Conservation (phyloP, 768 basidiomycete genomes). For the Candolleomyces aberdarensis region DNA sequence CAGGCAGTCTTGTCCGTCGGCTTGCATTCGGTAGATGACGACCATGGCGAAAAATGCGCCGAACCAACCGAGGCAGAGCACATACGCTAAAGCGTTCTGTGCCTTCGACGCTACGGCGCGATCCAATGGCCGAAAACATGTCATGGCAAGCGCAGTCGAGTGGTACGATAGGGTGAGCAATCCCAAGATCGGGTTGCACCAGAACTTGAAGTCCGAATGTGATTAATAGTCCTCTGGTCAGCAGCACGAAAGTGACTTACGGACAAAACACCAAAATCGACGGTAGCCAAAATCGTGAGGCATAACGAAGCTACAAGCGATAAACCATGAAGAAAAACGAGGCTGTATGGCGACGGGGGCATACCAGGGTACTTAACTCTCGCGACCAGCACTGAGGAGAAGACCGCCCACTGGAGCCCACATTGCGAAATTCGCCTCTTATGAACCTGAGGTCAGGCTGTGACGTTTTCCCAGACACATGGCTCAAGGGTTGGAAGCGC, state of each 20-base stretch:
- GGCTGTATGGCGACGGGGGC: slow-evolving; percentile 16
- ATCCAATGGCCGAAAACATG: slow-evolving; percentile 14
- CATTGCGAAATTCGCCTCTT: background rate
- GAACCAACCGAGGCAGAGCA: slow-evolving; percentile 24
- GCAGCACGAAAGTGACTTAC: slow-evolving; percentile 9
- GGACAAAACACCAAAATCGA: slow-evolving; percentile 22
- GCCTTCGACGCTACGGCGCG: slow-evolving; percentile 12
- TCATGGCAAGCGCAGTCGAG: slow-evolving; percentile 16
- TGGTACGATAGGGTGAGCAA: slow-evolving; percentile 21
- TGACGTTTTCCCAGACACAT: too few relatives aligned
- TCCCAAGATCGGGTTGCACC: slow-evolving; percentile 23
- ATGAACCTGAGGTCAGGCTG: background rate
- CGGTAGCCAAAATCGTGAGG: slow-evolving; percentile 16
- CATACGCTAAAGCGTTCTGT: slow-evolving; percentile 18
- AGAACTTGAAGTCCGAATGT: slow-evolving; percentile 11
- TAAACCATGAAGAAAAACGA: slow-evolving; percentile 20
- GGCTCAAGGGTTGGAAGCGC: too few relatives aligned
- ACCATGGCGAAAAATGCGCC: slow-evolving; percentile 25
- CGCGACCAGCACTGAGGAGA: slow-evolving; percentile 18
- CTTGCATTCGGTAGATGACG: slow-evolving; percentile 16
- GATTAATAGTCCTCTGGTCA: background rate
- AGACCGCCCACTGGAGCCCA: slow-evolving; percentile 13
- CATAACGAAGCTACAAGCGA: slow-evolving; percentile 19
- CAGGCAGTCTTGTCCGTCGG: slow-evolving; percentile 10
- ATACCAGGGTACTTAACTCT: slow-evolving; percentile 19